Conservation (phyloP, 2,329 filamentous ascomycete species). For the Colletotrichum viniferum region DNA sequence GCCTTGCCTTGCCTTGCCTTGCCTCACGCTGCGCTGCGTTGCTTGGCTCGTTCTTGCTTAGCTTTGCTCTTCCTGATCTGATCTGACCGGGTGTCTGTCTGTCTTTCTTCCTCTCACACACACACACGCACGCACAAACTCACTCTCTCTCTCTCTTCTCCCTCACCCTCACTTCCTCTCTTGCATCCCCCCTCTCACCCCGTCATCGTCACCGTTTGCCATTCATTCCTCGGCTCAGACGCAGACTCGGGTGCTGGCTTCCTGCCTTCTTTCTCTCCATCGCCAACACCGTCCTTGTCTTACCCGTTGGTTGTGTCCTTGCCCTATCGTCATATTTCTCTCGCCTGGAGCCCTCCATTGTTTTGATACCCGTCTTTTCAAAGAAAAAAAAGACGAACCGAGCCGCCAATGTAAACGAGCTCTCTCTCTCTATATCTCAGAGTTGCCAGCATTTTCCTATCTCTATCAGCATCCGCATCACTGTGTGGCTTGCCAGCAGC, state of each 20-base stretch:
- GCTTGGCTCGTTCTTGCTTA: neutral
- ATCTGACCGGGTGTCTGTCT: neutral
- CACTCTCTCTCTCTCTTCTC: neutral
- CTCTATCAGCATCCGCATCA: neutral
- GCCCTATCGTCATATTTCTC: neutral
- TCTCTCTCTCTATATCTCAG: neutral
- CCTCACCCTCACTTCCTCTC: neutral
- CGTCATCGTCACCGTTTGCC: neutral
- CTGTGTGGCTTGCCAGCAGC: neutral
- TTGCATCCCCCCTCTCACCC: neutral
- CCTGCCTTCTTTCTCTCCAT: slow-evolving; percentile 1
- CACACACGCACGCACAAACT: neutral
- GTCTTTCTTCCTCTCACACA: neutral
- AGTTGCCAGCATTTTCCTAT: neutral
- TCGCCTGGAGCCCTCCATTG: neutral
- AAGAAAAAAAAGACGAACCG: neutral
- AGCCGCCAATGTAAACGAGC: neutral
- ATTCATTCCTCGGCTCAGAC: slow-evolving; percentile 17
- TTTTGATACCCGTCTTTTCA: slow-evolving; percentile 10
- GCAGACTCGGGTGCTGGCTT: neutral
- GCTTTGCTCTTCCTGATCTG: neutral
- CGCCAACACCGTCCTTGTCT: neutral
- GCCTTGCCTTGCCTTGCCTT: neutral
- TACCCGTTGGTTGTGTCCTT: neutral
- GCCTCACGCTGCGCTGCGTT: neutral